Conservation (phyloP, 2,329 filamentous ascomycete genomes). For the Pseudogymnoascus sp. region DNA sequence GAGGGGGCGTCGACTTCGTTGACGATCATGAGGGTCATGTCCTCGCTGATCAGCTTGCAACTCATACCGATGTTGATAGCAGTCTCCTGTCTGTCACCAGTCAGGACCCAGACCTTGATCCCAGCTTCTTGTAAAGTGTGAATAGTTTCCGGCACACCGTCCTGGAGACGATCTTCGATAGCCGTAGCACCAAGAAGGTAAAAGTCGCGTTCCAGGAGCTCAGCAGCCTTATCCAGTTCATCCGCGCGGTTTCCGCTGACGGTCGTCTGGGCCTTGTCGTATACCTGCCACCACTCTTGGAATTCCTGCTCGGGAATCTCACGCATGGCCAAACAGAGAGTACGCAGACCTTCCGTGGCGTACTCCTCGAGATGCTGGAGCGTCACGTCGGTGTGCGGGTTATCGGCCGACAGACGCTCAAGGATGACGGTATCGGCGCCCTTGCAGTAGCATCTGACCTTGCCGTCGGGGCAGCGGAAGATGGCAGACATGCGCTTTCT, state of each 20-base stretch:
- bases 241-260: slow-evolving; percentile 88
- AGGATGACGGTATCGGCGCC: slow-evolving; percentile 96
- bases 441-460: slow-evolving; percentile 89
- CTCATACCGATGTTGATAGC: slow-evolving; percentile 99
- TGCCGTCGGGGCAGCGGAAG: slow-evolving; percentile 92
- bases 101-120: slow-evolving; percentile 98
- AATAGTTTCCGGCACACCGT: slow-evolving; percentile 96
- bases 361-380: slow-evolving; percentile 97
- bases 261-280: slow-evolving; percentile 80
- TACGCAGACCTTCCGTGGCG: slow-evolving; percentile 89
- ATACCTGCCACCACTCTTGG: slow-evolving; percentile 77
- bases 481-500: slow-evolving; percentile 97
- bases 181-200: slow-evolving; percentile 89
- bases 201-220: slow-evolving; percentile 89
- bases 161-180: slow-evolving; percentile 93
- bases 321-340: slow-evolving; percentile 88
- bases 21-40: slow-evolving; percentile 95
- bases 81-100: slow-evolving; percentile 94
- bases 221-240: slow-evolving; percentile 92
- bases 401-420: slow-evolving; percentile 76
- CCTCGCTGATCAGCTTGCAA: slow-evolving; percentile 95
- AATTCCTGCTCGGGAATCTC: slow-evolving; percentile 88
- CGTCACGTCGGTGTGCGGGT: slow-evolving; percentile 82
- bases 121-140: slow-evolving; percentile 93
- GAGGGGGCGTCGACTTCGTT: slow-evolving; percentile 78